These are phyloP conservation scores for Arthroderma sp. DNA, from an alignment of 2,329 filamentous ascomycete genomes.

Conservation along the genomic window DNA sequence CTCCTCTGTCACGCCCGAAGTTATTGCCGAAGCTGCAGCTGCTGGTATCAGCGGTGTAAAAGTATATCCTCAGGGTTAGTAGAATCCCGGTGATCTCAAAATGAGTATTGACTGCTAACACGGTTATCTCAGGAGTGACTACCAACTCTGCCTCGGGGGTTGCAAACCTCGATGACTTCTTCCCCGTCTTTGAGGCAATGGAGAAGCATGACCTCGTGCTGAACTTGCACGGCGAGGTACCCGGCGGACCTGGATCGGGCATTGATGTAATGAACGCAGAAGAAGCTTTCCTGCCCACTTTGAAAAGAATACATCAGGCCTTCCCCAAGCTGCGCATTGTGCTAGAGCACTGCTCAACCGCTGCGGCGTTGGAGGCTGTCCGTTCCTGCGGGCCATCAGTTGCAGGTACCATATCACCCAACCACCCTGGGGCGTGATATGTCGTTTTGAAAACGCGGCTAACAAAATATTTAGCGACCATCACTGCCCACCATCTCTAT, in stretches of 20 bases:
- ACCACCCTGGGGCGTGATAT: background rate
- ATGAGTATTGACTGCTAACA: background rate
- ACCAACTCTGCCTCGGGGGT: slow-evolving; percentile 44
- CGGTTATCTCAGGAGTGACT: slow-evolving; percentile 32
- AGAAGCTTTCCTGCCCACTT: slow-evolving; percentile 65
- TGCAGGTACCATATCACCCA: slow-evolving; percentile 25
- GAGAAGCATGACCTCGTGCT: slow-evolving; percentile 68
- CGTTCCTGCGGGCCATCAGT: slow-evolving; percentile 64
- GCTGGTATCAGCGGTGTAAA: slow-evolving; percentile 58
- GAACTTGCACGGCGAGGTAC: slow-evolving; percentile 88
- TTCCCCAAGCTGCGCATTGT: slow-evolving; percentile 51
- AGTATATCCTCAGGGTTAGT: slow-evolving; percentile 38
- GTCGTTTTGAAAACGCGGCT: background rate
- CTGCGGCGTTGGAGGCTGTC: slow-evolving; percentile 67
- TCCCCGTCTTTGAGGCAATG: slow-evolving; percentile 72
- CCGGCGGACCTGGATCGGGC: slow-evolving; percentile 22
- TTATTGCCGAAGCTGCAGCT: slow-evolving; percentile 58
- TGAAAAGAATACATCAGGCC: slow-evolving; percentile 55
- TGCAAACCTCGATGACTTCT: slow-evolving; percentile 31
- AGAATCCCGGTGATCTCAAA: background rate
- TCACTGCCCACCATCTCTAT: slow-evolving; percentile 77
- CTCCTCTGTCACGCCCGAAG: slow-evolving; percentile 50
- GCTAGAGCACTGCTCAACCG: slow-evolving; percentile 79
- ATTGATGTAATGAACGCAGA: slow-evolving; percentile 56
- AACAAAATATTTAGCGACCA: slow-evolving; percentile 35